These are phyloP conservation scores for Gossypium lobatum DNA, from an alignment of 441 rosid species.

Conservation along the genomic window DNA sequence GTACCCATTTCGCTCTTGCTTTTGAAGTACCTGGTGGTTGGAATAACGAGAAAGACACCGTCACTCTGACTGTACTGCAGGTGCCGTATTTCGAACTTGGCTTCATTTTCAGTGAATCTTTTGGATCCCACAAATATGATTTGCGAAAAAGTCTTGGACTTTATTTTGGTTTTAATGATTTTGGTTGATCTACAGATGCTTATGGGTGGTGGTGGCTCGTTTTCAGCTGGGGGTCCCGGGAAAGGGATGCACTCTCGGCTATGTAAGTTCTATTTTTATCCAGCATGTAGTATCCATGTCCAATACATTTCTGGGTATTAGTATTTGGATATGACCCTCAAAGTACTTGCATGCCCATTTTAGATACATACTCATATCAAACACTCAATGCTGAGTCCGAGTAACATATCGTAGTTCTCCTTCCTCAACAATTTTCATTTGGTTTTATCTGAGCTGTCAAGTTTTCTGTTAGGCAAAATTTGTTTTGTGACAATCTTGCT, in stretches of 20 bases:
- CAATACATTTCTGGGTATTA: too few species aligned
- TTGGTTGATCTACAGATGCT: slow-evolving; percentile 48
- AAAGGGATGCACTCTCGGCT: slow-evolving; percentile 94
- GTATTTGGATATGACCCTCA: too few species aligned
- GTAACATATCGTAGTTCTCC: neutral
- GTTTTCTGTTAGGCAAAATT: neutral
- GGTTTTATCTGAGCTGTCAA: neutral
- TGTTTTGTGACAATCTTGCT: neutral
- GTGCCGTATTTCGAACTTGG: slow-evolving; percentile 26
- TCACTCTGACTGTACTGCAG: slow-evolving; percentile 81
- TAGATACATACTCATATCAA: too few species aligned
- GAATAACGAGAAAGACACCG: slow-evolving; percentile 73
- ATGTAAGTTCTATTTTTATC: slow-evolving; percentile 48
- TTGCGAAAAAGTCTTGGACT: neutral
- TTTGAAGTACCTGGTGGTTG: slow-evolving; percentile 94
- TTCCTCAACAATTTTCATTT: neutral
- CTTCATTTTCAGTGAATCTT: neutral
- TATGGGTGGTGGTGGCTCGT: slow-evolving; percentile 97
- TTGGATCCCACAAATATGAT: neutral
- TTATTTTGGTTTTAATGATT: neutral
- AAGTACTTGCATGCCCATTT: too few species aligned
- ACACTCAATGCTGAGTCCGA: neutral
- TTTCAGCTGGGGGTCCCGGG: slow-evolving; percentile 95
- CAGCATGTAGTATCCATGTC: neutral
- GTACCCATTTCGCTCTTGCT: slow-evolving; percentile 84